These are phyloP conservation scores for Chlorella variabilis DNA, from an alignment of 163 green algal species.

Conservation along the genomic window DNA sequence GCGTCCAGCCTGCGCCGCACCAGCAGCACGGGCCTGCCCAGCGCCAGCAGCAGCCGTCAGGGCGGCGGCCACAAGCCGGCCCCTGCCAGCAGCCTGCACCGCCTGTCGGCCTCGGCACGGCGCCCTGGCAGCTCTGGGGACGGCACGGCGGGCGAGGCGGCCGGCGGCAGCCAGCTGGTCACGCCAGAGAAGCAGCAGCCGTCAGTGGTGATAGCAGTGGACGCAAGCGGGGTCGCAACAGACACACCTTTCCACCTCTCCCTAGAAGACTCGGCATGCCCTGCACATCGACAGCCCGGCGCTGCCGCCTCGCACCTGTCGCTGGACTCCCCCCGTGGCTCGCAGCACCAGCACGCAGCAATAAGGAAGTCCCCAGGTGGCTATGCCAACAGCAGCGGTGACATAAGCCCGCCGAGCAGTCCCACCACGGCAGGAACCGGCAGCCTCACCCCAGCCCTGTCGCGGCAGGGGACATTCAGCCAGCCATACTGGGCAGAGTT, in stretches of 20 bases:
- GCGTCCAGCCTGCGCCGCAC: not conserved
- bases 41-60: not conserved
- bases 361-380: too few relatives aligned
- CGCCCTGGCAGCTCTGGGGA: not conserved
- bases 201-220: not conserved
- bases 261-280: conserved; percentile 4
- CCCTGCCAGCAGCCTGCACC: not conserved
- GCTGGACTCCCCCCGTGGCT: too few relatives aligned
- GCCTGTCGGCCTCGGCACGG: not conserved
- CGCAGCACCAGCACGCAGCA: too few relatives aligned
- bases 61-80: too few relatives aligned
- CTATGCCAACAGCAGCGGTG: too few relatives aligned
- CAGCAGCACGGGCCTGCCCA: not conserved
- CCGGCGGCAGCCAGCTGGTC: not conserved
- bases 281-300: not conserved
- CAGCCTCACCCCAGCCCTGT: too few relatives aligned
- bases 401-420: too few relatives aligned
- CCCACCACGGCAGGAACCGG: too few relatives aligned
- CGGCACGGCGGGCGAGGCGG: not conserved
- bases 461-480: conserved; percentile 24
- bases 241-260: not conserved
- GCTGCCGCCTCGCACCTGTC: too few relatives aligned
- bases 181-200: conserved; percentile 9
- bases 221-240: not conserved
- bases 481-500: conserved; percentile 28